phyloP scores from a whole-genome alignment of 306 rosid genomes.

The Casuarina equisetifolia region DNA sequence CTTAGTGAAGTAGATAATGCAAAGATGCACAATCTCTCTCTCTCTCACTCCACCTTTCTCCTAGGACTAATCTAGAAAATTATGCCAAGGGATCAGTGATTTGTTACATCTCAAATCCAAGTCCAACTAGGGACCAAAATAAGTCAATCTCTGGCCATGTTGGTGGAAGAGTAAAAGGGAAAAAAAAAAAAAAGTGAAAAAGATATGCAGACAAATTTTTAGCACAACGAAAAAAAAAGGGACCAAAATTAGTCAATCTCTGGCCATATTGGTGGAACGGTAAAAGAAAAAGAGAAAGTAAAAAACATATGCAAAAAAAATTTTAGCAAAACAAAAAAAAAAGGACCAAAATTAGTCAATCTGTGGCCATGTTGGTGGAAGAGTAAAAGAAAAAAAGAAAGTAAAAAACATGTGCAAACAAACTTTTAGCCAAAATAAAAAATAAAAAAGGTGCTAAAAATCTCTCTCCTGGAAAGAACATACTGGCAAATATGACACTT shows the following conservation, averaged over 20 bases:
- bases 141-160: background rate
- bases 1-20: background rate
- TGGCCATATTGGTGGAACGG: background rate
- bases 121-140: background rate
- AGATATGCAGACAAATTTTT: too few relatives aligned
- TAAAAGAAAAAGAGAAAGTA: background rate
- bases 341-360: background rate
- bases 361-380: background rate
- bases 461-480: background rate
- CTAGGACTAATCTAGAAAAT: background rate
- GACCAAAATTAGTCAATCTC: background rate
- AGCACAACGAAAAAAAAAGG: too few relatives aligned
- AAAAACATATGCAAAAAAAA: too few relatives aligned
- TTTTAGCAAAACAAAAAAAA: too few relatives aligned
- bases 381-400: background rate
- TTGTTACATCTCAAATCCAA: background rate
- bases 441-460: background rate
- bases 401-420: background rate
- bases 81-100: background rate
- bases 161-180: background rate
- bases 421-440: background rate
- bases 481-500: too few relatives aligned
- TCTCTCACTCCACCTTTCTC: background rate
- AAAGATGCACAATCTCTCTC: background rate
- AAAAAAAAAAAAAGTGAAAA: background rate